Base-by-base conservation (phyloP, 345 rosid species). In the Lumnitzera racemosa region DNA sequence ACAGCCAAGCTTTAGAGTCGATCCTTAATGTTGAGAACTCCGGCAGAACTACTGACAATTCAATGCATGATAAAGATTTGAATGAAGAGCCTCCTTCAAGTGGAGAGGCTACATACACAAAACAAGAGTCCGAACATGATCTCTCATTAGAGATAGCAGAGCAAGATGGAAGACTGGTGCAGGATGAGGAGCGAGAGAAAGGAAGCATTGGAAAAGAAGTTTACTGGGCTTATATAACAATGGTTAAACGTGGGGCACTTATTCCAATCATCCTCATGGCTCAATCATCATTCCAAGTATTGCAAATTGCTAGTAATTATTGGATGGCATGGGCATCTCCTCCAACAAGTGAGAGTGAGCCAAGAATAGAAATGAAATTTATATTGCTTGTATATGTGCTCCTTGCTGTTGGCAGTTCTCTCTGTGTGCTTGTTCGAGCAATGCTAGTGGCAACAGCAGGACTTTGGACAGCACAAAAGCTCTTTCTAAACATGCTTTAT, bases 271-370 rank as follows among this genome's bases (percentile, higher is more conserved):
- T 91, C 72, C 46, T 91, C 62, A 56, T 91, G 78, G 96, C 98
- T 56, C 98, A 91, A 76, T 74, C 88, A 65, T 76, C 79, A 20
- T 91, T 87, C 80, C 98, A 91, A 75, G 61, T 78, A 59, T 71
- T 91, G 41, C 96, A 91, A 75, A 75, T 89, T 46, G 85, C 88
- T 24, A 89, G 98, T 61, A 91, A 91, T 59, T 91, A 87, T 58
- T 91, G 98, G 98, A 89, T 91, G 90, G 92, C 98, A 56, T 89
- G 95, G 95, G 72, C 87, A 75, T 77, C 81, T 72, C 90, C 98
- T 67, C 67, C 98, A 46, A 78, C 90, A 43, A 73, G 72, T 36
- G 84, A 87, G 9, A 68, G 74, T 15, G 31, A 71, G 58, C 89
- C 95, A 61, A 68, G 49, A 59, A 13, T 78, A 5, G 66, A 73